These are phyloP conservation scores for Mycena leptocephala DNA, from an alignment of 768 basidiomycete genomes.

Conservation along the genomic window DNA sequence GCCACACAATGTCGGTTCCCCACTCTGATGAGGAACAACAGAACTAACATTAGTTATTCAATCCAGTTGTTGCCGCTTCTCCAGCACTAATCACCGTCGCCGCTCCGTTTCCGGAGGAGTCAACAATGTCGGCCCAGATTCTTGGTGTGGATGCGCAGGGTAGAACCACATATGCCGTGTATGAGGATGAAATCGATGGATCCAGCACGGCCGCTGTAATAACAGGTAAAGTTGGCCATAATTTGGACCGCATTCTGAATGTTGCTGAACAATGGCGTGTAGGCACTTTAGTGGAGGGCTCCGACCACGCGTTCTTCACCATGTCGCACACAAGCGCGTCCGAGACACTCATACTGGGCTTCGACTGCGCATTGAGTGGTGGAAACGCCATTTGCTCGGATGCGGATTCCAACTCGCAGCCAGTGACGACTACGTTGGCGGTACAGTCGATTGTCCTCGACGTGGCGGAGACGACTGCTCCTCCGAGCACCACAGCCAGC, in stretches of 20 bases:
- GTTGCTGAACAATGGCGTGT: not conserved
- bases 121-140: not conserved
- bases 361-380: conserved; percentile 42
- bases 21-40: not conserved
- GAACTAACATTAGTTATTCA: not conserved
- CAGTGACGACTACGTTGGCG: not conserved
- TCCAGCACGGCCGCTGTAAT: not conserved
- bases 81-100: not conserved
- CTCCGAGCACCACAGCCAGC: not conserved
- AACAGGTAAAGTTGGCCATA: conserved; percentile 6
- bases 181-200: not conserved
- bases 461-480: conserved; percentile 26
- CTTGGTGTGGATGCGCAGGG: conserved; percentile 1
- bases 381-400: conserved; percentile 43
- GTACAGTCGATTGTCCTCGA: conserved; percentile 44
- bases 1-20: not conserved
- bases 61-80: not conserved
- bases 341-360: conserved; percentile 31
- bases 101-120: not conserved
- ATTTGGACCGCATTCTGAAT: not conserved
- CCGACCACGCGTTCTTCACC: conserved; percentile 55
- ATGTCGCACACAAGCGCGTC: conserved; percentile 21
- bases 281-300: conserved; percentile 62
- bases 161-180: not conserved
- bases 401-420: not conserved